Base-by-base conservation (phyloP, 2,329 filamentous ascomycete genomes). In the Epichloe sibirici region DNA sequence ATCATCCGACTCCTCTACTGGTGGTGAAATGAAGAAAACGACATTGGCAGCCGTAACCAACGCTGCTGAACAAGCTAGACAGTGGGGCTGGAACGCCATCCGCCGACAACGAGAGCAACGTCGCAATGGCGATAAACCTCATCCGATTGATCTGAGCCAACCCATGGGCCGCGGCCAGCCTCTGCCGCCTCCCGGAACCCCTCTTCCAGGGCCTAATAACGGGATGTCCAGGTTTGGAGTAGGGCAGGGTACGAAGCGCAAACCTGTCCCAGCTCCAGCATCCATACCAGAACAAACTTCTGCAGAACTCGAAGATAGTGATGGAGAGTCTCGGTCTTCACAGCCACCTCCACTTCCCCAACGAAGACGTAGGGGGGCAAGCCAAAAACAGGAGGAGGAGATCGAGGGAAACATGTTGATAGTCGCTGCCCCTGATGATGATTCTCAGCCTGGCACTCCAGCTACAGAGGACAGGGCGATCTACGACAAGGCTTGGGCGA, bases 101-200 rank as follows among this genome's bases (percentile, higher is more conserved):
- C 76, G 78, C 56, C 68, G 74, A 53, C 71, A 74, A 53, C 74
- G 73, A 45, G 73, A 76, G 45, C 64, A 63, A 31, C 68, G 66
- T 46, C 66, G 63, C 50, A 61, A 63, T 25, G 61, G 59, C 13
- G 67, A 70, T 3, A 62, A 62, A 17, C 54, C 57, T 25, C 61
- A 53, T 25, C 64, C 63, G 8, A 64, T 80, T 55, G 66, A 81
- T 68, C 58, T 78, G 54, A 69, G 66, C 57, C 79, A 88, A 59
- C 89, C 89, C 2, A 89, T 94, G 72, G 90, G 90, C 1, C 79
- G 89, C 40, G 89, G 89, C 0, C 84, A 86, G 59, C 89, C 89
- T 1, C 72, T 95, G 17, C 89, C 88, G 46, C 88, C 89, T 8
- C 87, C 86, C 2, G 90, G 89, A 2, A 83, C 78, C 45, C 89